Evolutionary conservation across 140 eudicot genomes (phyloP).

Genomic region (Erigeron philadelphicus): DNA sequence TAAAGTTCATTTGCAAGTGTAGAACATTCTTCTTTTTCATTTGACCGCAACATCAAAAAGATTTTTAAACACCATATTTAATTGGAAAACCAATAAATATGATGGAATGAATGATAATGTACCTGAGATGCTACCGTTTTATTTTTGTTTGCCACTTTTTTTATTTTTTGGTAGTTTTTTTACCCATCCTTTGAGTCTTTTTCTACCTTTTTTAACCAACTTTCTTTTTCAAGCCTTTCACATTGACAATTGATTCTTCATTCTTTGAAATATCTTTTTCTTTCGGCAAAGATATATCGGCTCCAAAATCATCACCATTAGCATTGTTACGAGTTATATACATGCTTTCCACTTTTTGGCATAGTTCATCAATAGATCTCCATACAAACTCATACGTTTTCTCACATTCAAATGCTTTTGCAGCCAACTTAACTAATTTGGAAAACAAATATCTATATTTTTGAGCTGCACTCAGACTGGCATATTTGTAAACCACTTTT

Average conservation of each 20-base stretch:
- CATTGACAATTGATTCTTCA: not conserved
- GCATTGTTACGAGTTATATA: not conserved
- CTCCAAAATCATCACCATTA: not conserved
- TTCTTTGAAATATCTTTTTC: not conserved
- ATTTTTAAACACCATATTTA: not conserved
- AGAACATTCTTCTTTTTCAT: not conserved
- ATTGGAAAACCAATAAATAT: not conserved
- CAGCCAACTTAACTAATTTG: not conserved
- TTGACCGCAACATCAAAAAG: not conserved
- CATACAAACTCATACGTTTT: not conserved
- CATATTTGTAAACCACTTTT: not conserved
- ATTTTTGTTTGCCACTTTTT: not conserved
- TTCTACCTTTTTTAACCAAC: slow-evolving; percentile 3
- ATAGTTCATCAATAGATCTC: not conserved
- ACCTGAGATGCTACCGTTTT: not conserved
- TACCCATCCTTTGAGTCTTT: not conserved
- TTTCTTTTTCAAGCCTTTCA: not conserved
- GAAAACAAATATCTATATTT: not conserved
- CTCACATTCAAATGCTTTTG: slow-evolving; percentile 8
- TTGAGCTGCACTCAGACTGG: not conserved
- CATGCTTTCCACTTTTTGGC: not conserved
- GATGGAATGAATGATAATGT: not conserved
- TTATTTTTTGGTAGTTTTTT: not conserved
- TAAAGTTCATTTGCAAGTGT: not conserved
- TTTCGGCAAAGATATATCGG: not conserved